Conservation (phyloP, 2,329 filamentous ascomycete genomes). For the Xylaria sp. region DNA sequence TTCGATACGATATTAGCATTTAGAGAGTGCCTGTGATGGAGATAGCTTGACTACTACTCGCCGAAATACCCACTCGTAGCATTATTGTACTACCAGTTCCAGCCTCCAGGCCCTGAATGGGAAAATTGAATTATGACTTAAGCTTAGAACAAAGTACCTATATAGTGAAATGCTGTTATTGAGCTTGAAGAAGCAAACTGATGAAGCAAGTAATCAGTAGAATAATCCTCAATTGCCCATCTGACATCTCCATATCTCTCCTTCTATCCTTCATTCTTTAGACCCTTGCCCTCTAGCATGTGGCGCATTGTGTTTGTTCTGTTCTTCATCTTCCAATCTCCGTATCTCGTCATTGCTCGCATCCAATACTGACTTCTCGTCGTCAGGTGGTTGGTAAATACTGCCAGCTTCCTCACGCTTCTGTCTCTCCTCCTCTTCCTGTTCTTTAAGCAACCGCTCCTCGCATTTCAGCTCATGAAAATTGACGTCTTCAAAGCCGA, state of each 20-base stretch:
- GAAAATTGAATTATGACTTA: not conserved
- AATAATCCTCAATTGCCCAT: not conserved
- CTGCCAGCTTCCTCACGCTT: conserved; percentile 40
- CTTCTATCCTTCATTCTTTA: not conserved
- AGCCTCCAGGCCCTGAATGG: not conserved
- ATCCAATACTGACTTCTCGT: conserved; percentile 18
- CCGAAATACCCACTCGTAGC: conserved; percentile 4
- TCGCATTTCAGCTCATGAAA: conserved; percentile 49
- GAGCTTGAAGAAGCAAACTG: not conserved
- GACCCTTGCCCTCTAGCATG: conserved; percentile 4
- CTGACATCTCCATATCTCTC: not conserved
- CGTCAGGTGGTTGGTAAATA: conserved; percentile 21
- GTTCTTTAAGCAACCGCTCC: conserved; percentile 38
- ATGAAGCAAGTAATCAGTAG: not conserved
- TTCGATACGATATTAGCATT: not conserved
- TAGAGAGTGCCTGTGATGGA: no score
- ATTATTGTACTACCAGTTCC: not conserved
- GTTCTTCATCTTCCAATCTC: conserved; percentile 36
- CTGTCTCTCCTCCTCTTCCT: conserved; percentile 43
- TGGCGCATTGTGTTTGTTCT: conserved; percentile 22
- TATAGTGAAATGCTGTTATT: not conserved
- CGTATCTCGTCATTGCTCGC: conserved; percentile 35
- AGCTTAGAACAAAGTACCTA: not conserved
- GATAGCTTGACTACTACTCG: not conserved
- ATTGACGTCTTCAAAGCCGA: conserved; percentile 75